Evolutionary conservation across 1,284 basidiomycete genomes (phyloP), one percentile per base, ranked within the genome.

Genomic region (Puccinia polysora): DNA sequence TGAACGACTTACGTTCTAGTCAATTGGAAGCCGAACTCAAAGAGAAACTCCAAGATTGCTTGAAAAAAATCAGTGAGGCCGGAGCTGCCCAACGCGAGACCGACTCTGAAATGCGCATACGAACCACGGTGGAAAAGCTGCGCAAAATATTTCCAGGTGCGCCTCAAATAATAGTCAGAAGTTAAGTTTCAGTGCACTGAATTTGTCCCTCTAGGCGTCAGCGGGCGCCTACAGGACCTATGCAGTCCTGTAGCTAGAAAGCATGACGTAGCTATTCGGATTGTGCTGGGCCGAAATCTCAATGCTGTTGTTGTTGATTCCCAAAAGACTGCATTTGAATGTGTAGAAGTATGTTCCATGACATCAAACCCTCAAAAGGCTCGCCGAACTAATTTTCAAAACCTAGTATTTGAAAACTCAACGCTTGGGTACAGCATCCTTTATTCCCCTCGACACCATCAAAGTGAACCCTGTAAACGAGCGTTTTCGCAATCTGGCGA

Each of bases 301-400:
- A 95, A 98, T 77, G 90, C 94, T 1, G 86, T 99, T 69, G 90
- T 99, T 1, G 94, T 98, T 0, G 94, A 97, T 77, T 88, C 91
- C 76, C 93, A 98, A 82, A 91, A 90, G 81, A 94, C 91, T 0
- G 96, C 92, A 1, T 96, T 97, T 74, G 91, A 95, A 77, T 98
- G 96, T 80, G 97, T 98, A 77, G 90, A 95, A 83, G 90, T 89
- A 75, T 47, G 81, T 78, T 15, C 25, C 52, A 14, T 18, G 38
- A n/a, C 10, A n/a, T 55, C 34, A 15, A 40, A 53, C 10, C 50
- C 40, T 55, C 10, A 28, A n/a, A 53, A 34, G 32, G 20, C 7
- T 20, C 34, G 18, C 32, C 25, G 52, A 47, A 25, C 67, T 45
- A n/a, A 60, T 12, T 69, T 28, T n/a, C 1, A n/a, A 25, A 45